phyloP scores from a whole-genome alignment of 305 asterid genomes.

The Petunia hybrid region DNA sequence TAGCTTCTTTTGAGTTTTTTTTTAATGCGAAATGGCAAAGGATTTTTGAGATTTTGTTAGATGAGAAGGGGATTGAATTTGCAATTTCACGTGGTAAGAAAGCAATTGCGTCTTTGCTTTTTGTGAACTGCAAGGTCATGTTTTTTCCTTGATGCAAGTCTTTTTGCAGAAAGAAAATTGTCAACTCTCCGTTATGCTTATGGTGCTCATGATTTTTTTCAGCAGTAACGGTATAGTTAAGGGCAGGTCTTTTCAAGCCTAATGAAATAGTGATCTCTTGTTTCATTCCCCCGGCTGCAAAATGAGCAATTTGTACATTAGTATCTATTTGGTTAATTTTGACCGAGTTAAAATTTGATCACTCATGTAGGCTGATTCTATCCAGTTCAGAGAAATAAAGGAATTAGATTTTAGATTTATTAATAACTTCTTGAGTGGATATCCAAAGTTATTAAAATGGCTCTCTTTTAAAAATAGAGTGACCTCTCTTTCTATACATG shows the following conservation, averaged over 20 bases:
- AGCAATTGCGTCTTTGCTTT: slow-evolving; percentile 31
- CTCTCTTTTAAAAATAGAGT: too few species aligned
- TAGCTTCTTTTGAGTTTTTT: slow-evolving; percentile 55
- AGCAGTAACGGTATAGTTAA: slow-evolving; percentile 59
- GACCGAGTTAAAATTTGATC: too few species aligned
- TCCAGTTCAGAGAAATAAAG: too few species aligned
- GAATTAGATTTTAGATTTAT: too few species aligned
- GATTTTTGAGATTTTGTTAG: slow-evolving; percentile 51
- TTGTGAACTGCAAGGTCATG: slow-evolving; percentile 57
- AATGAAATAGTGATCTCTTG: slow-evolving; percentile 31
- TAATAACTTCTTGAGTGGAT: too few species aligned
- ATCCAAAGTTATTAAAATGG: too few species aligned
- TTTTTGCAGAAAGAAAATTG: slow-evolving; percentile 57
- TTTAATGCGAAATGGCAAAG: slow-evolving; percentile 46
- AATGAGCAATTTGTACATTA: neutral
- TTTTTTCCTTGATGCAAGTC: slow-evolving; percentile 54
- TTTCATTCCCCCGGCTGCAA: slow-evolving; percentile 45
- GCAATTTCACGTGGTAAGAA: slow-evolving; percentile 63
- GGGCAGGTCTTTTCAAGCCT: slow-evolving; percentile 41
- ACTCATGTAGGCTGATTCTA: too few species aligned
- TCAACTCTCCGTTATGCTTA: slow-evolving; percentile 44
- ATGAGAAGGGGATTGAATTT: slow-evolving; percentile 68
- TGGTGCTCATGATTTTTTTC: slow-evolving; percentile 66
- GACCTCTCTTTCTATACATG: too few species aligned
- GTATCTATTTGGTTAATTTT: too few species aligned